Base-by-base conservation (phyloP, 1,139 yeast genomes). In the Candida sanyaensis region DNA sequence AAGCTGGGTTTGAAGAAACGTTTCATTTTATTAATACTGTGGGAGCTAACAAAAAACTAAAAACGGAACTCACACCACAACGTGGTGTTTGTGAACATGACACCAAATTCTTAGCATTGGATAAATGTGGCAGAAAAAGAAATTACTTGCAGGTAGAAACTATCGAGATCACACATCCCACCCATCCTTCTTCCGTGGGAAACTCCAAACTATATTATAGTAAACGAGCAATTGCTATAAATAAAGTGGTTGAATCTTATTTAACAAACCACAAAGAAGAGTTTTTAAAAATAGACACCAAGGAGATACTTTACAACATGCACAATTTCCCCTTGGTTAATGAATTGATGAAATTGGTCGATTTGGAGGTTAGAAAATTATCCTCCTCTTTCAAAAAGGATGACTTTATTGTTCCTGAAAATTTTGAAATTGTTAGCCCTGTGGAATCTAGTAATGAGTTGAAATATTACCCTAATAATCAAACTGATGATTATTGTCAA, bases 61-160 rank as follows among this genome's bases (percentile, higher is more conserved):
- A 38, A 32, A 10, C 13, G 12, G 40, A 41, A 13, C 27, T 45
- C 7, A 37, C 38, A 8, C 42, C 36, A 26, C 24, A 17, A 41
- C 28, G 44, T 23, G 50, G 38, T 3, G 5, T 21, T 9, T 42
- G 39, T 11, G 12, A 41, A 12, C 49, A 39, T 29, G 48, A 34
- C n/a, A 87, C 96, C 0, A 56, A 68, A 1, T 92, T 93, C 59
- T 64, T 89, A 27, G 96, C 98, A 0, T 73, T 93, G 21, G 98
- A 92, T 63, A 93, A 93, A 61, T 89, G 96, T 56, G 67, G 86
- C 1, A 89, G 89, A 0, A 66, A 73, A 12, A 70, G 95, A 12
- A 60, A 70, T 30, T 88, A 75, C 58, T 55, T 89, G 6, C 80
- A 80, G 50, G 54, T 73, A 3, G 21, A 75, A 10, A 60, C 69